Conservation (phyloP, 139 green algal species). For the Pleodorina starrii region DNA sequence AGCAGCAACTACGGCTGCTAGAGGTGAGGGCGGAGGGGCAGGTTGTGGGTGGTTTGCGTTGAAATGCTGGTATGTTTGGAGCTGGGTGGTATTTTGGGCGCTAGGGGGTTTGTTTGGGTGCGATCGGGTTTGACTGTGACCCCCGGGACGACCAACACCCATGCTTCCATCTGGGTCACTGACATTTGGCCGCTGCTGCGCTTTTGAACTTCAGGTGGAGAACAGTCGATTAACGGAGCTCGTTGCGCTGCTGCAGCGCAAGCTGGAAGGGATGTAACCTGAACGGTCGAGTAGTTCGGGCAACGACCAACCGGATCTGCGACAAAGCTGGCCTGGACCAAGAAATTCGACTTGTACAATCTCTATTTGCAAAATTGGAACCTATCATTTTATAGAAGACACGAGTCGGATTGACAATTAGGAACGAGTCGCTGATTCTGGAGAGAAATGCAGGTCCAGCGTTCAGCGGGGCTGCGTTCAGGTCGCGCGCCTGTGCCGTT, state of each 20-base stretch:
- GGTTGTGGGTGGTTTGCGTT: too few species aligned
- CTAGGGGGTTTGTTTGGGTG: too few species aligned
- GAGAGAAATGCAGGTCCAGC: slow-evolving; percentile 37
- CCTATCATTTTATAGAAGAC: too few species aligned
- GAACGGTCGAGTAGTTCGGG: neutral
- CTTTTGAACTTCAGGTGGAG: slow-evolving; percentile 30
- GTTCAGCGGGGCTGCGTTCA: neutral
- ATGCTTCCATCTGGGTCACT: neutral
- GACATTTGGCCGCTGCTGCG: neutral
- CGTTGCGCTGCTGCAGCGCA: slow-evolving; percentile 22
- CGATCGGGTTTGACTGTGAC: too few species aligned
- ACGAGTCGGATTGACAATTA: too few species aligned
- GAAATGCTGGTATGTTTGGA: too few species aligned
- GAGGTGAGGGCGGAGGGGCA: too few species aligned
- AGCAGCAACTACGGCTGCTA: slow-evolving; percentile 38
- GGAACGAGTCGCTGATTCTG: too few species aligned
- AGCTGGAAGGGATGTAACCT: slow-evolving; percentile 14
- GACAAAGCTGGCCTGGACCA: too few species aligned
- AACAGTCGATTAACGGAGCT: slow-evolving; percentile 39
- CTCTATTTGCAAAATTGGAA: too few species aligned
- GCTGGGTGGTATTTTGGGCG: too few species aligned
- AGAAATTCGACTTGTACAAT: too few species aligned
- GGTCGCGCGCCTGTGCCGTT: neutral
- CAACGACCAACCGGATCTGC: neutral
- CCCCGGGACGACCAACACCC: neutral